phyloP scores from a whole-genome alignment of 495 filamentous ascomycete species.

The Immersiella caudata region DNA sequence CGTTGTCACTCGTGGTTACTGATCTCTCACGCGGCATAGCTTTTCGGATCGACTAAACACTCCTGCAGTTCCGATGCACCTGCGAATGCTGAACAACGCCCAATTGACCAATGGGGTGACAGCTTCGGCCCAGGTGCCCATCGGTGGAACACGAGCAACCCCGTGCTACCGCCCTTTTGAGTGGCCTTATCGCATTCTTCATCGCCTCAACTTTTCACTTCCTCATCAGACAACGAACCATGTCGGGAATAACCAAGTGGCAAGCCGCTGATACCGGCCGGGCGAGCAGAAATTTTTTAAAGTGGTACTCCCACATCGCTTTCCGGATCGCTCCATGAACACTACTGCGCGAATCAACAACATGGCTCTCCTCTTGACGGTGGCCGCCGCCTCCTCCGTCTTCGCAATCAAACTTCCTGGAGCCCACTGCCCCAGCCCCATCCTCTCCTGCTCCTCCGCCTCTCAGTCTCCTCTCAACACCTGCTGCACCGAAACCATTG shows the following conservation, averaged over 20 bases:
- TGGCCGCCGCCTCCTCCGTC: background rate
- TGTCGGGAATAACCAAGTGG: background rate
- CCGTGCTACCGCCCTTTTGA: background rate
- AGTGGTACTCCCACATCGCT: background rate
- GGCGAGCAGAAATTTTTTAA: background rate
- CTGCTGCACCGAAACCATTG: conserved; percentile 57
- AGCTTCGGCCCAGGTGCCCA: background rate
- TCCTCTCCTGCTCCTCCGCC: conserved; percentile 50
- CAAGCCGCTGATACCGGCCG: conserved; percentile 2
- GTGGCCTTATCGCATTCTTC: background rate
- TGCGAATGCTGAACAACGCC: no score
- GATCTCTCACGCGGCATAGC: no score
- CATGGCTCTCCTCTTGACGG: background rate
- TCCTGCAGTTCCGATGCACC: no score
- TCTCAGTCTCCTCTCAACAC: conserved; percentile 48
- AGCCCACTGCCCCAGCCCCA: conserved; percentile 14
- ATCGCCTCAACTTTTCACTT: conserved; percentile 1
- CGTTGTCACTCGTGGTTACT: no score
- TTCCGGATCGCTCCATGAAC: no score
- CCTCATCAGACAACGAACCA: conserved; percentile 5
- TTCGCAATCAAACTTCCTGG: conserved; percentile 11
- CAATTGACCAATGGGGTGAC: background rate
- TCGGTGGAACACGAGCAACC: background rate
- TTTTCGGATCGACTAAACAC: no score
- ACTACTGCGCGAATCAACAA: background rate